Conservation (phyloP, 2,329 filamentous ascomycete genomes). For the Xylaria multiplex region DNA sequence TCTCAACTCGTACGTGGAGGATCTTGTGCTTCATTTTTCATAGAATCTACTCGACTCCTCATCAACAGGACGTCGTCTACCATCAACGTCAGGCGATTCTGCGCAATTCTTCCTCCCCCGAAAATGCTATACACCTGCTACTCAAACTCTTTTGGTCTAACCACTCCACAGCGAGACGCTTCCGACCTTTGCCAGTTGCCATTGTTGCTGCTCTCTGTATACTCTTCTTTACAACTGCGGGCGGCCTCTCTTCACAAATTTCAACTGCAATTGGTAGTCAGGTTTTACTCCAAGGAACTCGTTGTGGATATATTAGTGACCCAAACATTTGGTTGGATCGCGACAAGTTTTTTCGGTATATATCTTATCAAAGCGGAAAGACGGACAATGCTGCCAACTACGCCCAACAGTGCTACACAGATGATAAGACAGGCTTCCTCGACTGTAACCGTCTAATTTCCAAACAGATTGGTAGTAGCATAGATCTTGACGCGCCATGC, state of each 20-base stretch:
- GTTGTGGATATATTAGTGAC: not conserved
- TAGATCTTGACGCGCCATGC: not conserved
- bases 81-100: no score
- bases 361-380: not conserved
- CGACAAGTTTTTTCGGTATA: not conserved
- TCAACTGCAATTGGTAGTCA: conserved; percentile 4
- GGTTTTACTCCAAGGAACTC: not conserved
- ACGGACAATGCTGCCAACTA: conserved; percentile 28
- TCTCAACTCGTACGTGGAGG: no score
- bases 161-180: not conserved
- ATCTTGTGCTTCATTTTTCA: no score
- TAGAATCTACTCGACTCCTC: no score
- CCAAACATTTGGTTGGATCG: not conserved
- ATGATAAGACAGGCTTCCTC: not conserved
- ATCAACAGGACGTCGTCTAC: no score
- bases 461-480: not conserved
- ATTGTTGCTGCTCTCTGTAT: not conserved
- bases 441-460: conserved; percentile 7
- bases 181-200: not conserved
- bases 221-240: not conserved
- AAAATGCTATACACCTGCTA: no score
- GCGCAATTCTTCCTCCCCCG: no score
- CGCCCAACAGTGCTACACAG: conserved; percentile 29
- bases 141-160: not conserved
- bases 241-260: not conserved